These are phyloP conservation scores for Trichosporon coremiiforme DNA, from an alignment of 1,284 basidiomycete genomes.

Conservation along the genomic window DNA sequence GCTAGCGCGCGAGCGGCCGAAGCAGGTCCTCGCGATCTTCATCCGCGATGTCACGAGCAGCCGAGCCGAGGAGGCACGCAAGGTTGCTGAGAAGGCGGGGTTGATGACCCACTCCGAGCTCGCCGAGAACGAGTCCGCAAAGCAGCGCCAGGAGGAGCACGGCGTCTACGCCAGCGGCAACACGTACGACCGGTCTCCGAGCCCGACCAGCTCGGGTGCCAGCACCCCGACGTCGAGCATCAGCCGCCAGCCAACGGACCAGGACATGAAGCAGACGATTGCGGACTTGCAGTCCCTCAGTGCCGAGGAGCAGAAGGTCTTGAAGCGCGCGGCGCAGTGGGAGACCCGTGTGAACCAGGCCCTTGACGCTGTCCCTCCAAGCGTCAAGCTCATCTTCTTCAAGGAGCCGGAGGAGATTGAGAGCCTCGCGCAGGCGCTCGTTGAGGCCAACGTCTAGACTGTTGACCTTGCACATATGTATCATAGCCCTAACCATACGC, in stretches of 20 bases:
- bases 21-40: conserved; percentile 65
- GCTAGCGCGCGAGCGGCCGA: conserved; percentile 68
- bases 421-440: conserved; percentile 26
- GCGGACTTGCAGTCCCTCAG: conserved; percentile 39
- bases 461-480: background rate
- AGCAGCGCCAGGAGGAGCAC: conserved; percentile 8
- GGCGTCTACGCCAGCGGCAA: conserved; percentile 10
- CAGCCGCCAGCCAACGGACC: background rate
- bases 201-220: conserved; percentile 19
- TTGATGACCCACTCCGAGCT: conserved; percentile 1
- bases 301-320: conserved; percentile 45
- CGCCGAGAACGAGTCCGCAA: conserved; percentile 5
- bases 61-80: conserved; percentile 31
- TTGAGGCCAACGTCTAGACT: conserved; percentile 11
- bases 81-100: conserved; percentile 4
- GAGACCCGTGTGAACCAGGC: conserved; percentile 36
- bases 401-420: conserved; percentile 42
- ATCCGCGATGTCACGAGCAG: conserved; percentile 68
- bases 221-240: conserved; percentile 19
- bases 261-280: conserved; percentile 25
- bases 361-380: conserved; percentile 30
- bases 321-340: conserved; percentile 44
- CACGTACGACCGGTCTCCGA: background rate
- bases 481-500: background rate
- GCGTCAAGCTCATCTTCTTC: conserved; percentile 39